phyloP scores from a whole-genome alignment of 441 rosid species.

The Dalechampia spathulata region DNA sequence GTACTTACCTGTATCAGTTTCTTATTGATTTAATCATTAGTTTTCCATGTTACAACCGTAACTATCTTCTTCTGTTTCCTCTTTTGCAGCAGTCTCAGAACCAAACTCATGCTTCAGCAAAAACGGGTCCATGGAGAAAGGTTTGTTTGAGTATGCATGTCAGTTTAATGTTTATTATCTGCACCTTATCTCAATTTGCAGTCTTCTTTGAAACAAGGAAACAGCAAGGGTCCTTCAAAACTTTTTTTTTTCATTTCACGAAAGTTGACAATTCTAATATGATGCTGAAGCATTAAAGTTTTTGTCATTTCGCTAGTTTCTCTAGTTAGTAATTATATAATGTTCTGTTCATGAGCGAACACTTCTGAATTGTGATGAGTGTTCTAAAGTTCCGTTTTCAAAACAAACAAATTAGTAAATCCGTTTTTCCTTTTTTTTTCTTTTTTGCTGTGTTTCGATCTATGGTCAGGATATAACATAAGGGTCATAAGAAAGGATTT shows the following conservation, averaged over 20 bases:
- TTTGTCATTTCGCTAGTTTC: neutral
- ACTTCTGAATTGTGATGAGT: neutral
- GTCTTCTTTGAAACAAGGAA: no score
- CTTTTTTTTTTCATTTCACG: neutral
- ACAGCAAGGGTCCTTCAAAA: no score
- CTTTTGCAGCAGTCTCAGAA: slow-evolving; percentile 46
- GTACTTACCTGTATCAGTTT: slow-evolving; percentile 23
- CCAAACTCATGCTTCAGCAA: slow-evolving; percentile 47
- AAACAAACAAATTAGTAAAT: neutral
- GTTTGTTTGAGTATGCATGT: slow-evolving; percentile 24
- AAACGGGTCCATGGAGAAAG: slow-evolving; percentile 98
- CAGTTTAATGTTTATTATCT: neutral
- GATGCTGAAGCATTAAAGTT: neutral
- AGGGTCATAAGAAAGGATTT: no score
- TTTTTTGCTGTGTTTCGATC: no score
- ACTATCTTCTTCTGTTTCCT: slow-evolving; percentile 13
- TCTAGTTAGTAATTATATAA: neutral
- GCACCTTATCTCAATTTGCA: neutral
- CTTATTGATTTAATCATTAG: neutral
- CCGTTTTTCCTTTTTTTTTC: no score
- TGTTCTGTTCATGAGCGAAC: no score
- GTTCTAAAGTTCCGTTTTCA: neutral
- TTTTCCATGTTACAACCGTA: neutral
- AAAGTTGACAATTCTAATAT: neutral
- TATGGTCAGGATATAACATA: no score